These are phyloP conservation scores for Diddensiella caesifluorescens DNA, from an alignment of 805 yeast species.

Conservation along the genomic window DNA sequence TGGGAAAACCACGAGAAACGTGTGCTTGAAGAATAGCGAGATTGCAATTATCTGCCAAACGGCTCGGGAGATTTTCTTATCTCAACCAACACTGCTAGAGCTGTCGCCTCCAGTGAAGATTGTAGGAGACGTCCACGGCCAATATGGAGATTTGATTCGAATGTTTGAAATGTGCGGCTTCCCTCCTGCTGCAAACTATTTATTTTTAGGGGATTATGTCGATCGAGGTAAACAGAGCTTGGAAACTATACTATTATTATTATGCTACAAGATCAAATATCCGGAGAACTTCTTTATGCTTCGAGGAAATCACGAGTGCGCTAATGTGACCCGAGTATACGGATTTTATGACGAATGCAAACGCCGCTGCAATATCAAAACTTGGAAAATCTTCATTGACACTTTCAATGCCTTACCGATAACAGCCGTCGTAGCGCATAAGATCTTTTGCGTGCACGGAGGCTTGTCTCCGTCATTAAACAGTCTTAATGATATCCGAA, in stretches of 20 bases:
- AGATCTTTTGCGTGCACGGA: slow-evolving; percentile 88
- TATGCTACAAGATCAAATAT: slow-evolving; percentile 92
- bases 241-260: slow-evolving; percentile 79
- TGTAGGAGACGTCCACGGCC: slow-evolving; percentile 96
- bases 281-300: slow-evolving; percentile 92
- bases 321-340: slow-evolving; percentile 92
- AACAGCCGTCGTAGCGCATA: slow-evolving; percentile 92
- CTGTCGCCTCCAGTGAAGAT: slow-evolving; percentile 81
- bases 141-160: slow-evolving; percentile 84
- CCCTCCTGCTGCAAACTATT: slow-evolving; percentile 89
- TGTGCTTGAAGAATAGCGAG: slow-evolving; percentile 86
- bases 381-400: slow-evolving; percentile 91
- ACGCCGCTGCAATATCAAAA: slow-evolving; percentile 82
- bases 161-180: slow-evolving; percentile 94
- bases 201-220: slow-evolving; percentile 94
- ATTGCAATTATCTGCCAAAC: slow-evolving; percentile 79
- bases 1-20: slow-evolving; percentile 84
- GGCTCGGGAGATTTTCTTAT: slow-evolving; percentile 82
- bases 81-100: slow-evolving; percentile 87
- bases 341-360: slow-evolving; percentile 98
- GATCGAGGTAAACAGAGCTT: slow-evolving; percentile 96
- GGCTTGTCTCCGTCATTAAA: slow-evolving; percentile 73
- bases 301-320: slow-evolving; percentile 97
- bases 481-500: slow-evolving; percentile 67
- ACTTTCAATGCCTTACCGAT: slow-evolving; percentile 93